These are phyloP conservation scores for Camellia lanceoleosa DNA, from an alignment of 148 eudicot genomes.

Conservation along the genomic window DNA sequence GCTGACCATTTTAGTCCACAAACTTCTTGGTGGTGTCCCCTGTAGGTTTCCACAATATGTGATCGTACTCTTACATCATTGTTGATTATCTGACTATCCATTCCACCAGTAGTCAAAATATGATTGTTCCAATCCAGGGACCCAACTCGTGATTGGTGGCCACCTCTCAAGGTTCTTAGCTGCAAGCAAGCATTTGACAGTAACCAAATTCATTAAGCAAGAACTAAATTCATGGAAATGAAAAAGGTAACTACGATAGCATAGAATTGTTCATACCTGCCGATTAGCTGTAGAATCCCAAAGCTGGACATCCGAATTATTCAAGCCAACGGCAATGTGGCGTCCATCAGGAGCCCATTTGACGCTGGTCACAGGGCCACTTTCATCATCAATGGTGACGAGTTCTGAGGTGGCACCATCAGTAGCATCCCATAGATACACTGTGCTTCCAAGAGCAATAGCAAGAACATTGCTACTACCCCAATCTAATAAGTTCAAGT, in stretches of 20 bases:
- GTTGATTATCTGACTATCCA: constrained; percentile 78
- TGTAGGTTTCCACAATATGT: constrained; percentile 64
- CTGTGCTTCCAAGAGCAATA: constrained; percentile 85
- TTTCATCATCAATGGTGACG: constrained; percentile 74
- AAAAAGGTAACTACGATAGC: not conserved
- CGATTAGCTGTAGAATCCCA: constrained; percentile 84
- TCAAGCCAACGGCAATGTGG: constrained; percentile 78
- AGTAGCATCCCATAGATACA: constrained; percentile 91
- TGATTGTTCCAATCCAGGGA: constrained; percentile 88
- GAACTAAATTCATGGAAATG: not conserved
- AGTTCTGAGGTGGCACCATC: constrained; percentile 75
- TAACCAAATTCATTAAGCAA: not conserved
- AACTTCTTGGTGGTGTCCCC: constrained; percentile 87
- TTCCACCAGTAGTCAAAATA: constrained; percentile 82
- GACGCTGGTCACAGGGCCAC: constrained; percentile 90
- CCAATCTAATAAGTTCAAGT: constrained; percentile 89
- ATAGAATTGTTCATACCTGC: constrained; percentile 36
- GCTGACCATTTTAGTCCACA: constrained; percentile 95
- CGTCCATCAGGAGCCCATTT: constrained; percentile 98
- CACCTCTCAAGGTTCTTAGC: constrained; percentile 81
- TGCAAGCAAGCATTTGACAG: constrained; percentile 17
- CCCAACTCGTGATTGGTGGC: constrained; percentile 78
- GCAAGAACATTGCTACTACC: constrained; percentile 86
- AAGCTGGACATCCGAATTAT: constrained; percentile 84
- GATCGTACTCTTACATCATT: constrained; percentile 72